Evolutionary conservation across 495 filamentous ascomycete species (phyloP), one percentile per base, ranked within the genome.

Genomic region (Podospora conica): DNA sequence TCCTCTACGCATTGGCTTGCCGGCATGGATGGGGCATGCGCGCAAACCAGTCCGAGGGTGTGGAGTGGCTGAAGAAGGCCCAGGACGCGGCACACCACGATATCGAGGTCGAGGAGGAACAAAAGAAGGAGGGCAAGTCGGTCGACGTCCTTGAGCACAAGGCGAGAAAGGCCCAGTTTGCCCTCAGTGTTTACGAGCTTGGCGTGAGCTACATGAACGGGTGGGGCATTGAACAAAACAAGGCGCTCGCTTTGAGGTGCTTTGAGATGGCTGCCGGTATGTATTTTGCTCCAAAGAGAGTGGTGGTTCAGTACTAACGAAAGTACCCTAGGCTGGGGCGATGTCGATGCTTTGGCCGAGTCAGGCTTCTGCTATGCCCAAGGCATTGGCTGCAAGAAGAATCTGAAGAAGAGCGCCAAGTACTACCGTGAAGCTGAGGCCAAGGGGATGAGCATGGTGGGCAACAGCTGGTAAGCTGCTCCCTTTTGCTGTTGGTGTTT

Each of bases 11-110:
- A 6, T 83, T 98, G 53, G 96, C 95, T 31, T 97, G 93, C 73
- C 87, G 96, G n/a, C 95, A 98, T 73, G 95, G 95, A 27, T 98
- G 95, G 95, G 95, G 95, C 10, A 97, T 97, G 91, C 87, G 91
- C 20, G 85, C 91, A 20, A 96, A 97, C 74, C 91, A 89, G 68
- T 81, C 81, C 33, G 95, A 98, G 78, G 96, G 90, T 9, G 90
- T 98, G 3, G 85, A 86, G 71, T 98, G 95, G 95, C 80, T 89
- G 58, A 86, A 90, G 28, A 92, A 91, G 69, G 95, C 96, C 4
- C 92, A 93, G 53, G 91, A 97, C 69, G 87, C 85, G n/a, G 90
- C 90, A 9, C 87, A 87, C 31, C 76, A 90, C 66, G 95, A 97
- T 71, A 85, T 96, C 68, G 88, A 88, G 4, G 90, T 92, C 8